Conservation (phyloP, 2,329 filamentous ascomycete genomes). For the Paracorniculantispora psalliotae region DNA sequence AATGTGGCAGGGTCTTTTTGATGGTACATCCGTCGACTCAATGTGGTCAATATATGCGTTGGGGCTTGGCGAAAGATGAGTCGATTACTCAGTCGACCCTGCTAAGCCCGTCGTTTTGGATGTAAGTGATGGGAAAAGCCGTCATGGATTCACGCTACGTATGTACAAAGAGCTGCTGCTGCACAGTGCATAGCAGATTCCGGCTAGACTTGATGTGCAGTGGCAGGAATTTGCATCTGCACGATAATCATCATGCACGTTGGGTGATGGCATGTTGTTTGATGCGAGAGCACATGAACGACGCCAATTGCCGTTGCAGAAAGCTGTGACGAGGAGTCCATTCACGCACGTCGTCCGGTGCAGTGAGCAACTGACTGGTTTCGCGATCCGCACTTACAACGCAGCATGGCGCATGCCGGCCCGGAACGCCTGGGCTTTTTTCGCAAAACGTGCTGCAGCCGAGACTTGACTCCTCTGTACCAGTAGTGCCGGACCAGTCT, state of each 20-base stretch:
- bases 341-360: neutral
- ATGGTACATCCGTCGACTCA: neutral
- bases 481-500: too few species aligned
- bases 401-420: neutral
- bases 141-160: neutral
- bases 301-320: neutral
- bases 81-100: neutral
- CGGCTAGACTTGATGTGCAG: neutral
- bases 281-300: neutral
- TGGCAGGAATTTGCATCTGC: neutral
- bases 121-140: neutral
- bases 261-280: neutral
- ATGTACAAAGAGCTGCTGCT: neutral
- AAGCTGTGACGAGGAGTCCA: neutral
- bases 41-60: neutral
- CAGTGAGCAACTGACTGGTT: neutral
- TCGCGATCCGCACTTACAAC: neutral
- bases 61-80: neutral
- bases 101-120: neutral
- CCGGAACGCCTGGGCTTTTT: neutral
- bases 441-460: neutral
- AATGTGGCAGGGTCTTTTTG: neutral
- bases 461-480: neutral
- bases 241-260: neutral
- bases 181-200: too few species aligned